Conservation (phyloP, 2,329 filamentous ascomycete species). For the Diaporthe australafricana region DNA sequence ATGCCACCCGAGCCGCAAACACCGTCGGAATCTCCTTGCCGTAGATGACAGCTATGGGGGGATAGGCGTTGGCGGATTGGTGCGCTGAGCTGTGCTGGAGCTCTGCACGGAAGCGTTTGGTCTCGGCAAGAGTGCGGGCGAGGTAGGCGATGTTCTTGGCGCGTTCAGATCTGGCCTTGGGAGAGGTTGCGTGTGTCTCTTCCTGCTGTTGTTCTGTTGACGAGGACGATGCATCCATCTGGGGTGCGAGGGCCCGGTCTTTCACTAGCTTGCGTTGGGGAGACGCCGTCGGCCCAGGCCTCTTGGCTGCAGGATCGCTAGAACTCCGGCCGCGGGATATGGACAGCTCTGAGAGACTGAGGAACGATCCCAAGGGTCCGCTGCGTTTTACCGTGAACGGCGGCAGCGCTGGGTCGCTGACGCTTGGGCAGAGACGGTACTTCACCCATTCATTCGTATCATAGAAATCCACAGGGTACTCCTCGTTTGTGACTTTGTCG, state of each 20-base stretch:
- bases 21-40: slow-evolving; percentile 89
- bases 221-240: slow-evolving; percentile 53
- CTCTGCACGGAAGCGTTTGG: slow-evolving; percentile 81
- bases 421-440: slow-evolving; percentile 81
- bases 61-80: slow-evolving; percentile 77
- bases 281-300: slow-evolving; percentile 41
- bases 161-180: slow-evolving; percentile 58
- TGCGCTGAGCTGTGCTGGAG: slow-evolving; percentile 71
- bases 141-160: slow-evolving; percentile 73
- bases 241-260: slow-evolving; percentile 56
- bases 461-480: slow-evolving; percentile 88
- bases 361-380: slow-evolving; percentile 57
- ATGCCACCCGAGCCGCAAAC: slow-evolving; percentile 80
- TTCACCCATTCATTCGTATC: slow-evolving; percentile 83
- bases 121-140: slow-evolving; percentile 76
- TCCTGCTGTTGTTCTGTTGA: slow-evolving; percentile 43
- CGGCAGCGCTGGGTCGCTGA: slow-evolving; percentile 72
- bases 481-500: slow-evolving; percentile 82
- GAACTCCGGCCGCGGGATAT: slow-evolving; percentile 56
- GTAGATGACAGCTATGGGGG: slow-evolving; percentile 85
- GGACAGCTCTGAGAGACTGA: slow-evolving; percentile 58
- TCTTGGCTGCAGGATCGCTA: slow-evolving; percentile 49
- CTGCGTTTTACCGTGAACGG: slow-evolving; percentile 54
- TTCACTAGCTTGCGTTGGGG: slow-evolving; percentile 46
- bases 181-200: slow-evolving; percentile 30